A percentile compares a stretch with the other conserved stretches of the same genome.
phyloP scores from a whole-genome alignment of 2,329 filamentous ascomycete species.

The Fusarium phyllophilum region DNA sequence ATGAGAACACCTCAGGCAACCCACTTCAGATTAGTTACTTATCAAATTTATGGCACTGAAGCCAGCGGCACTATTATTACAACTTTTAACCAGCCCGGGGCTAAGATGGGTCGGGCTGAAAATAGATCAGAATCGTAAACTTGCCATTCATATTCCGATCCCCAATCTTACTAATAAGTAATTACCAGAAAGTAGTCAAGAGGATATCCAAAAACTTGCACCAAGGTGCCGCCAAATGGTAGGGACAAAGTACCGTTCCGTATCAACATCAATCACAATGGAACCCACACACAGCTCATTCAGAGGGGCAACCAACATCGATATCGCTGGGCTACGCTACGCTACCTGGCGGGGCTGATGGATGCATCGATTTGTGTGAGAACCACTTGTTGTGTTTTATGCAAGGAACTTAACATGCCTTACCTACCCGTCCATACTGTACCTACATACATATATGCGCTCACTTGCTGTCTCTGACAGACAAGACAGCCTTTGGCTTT shows the following conservation, averaged over 20 bases:
- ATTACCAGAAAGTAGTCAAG: background rate
- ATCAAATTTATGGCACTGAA: background rate
- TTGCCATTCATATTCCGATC: background rate
- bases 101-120: slow-evolving; percentile 2
- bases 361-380: background rate
- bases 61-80: background rate
- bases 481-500: background rate
- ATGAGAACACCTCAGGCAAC: background rate
- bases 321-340: slow-evolving; percentile 5
- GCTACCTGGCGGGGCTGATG: slow-evolving; percentile 12
- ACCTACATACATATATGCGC: background rate
- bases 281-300: slow-evolving; percentile 3
- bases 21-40: background rate
- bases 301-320: slow-evolving; percentile 22
- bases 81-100: background rate
- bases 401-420: slow-evolving; percentile 33
- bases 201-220: background rate
- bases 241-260: slow-evolving; percentile 5
- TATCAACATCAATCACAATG: slow-evolving; percentile 11
- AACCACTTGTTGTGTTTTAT: slow-evolving; percentile 16
- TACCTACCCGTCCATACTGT: slow-evolving; percentile 28
- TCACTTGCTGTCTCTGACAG: background rate
- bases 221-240: slow-evolving; percentile 5
- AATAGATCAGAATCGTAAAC: background rate
- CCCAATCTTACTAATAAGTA: background rate